Evolutionary conservation across 805 yeast species (phyloP).

Genomic region (Saccharomycopsis babjevae): DNA sequence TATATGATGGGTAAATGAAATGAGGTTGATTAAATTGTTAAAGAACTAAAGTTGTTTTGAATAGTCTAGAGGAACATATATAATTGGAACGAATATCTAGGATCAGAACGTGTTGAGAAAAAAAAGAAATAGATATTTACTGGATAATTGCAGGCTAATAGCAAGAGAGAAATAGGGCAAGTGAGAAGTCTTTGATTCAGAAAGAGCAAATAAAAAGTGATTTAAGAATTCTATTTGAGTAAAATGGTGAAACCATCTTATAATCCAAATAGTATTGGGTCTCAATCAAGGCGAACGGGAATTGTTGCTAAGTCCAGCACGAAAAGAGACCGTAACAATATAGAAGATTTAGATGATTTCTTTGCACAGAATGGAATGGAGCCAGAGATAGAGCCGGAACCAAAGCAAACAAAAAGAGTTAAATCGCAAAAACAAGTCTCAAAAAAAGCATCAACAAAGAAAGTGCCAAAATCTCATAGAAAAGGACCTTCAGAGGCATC

Average conservation of each 20-base stretch:
- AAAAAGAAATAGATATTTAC: too few relatives aligned
- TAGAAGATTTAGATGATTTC: slow-evolving; percentile 64
- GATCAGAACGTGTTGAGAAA: too few relatives aligned
- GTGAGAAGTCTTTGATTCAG: too few relatives aligned
- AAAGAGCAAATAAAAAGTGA: too few relatives aligned
- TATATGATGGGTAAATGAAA: too few relatives aligned
- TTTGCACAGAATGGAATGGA: slow-evolving; percentile 38
- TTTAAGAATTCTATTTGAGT: background rate
- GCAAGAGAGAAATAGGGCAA: too few relatives aligned
- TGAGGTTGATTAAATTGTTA: too few relatives aligned
- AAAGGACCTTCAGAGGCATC: background rate
- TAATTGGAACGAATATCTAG: too few relatives aligned
- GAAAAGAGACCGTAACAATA: slow-evolving; percentile 45
- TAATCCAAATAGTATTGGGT: slow-evolving; percentile 34
- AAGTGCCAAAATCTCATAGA: slow-evolving; percentile 6
- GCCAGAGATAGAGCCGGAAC: slow-evolving; percentile 5
- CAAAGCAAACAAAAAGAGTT: slow-evolving; percentile 16
- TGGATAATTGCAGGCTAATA: too few relatives aligned
- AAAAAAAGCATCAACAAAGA: slow-evolving; percentile 5
- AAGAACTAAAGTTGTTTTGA: too few relatives aligned
- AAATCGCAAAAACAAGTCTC: slow-evolving; percentile 3
- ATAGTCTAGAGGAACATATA: too few relatives aligned
- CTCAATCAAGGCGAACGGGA: slow-evolving; percentile 59
- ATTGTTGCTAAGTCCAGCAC: slow-evolving; percentile 37
- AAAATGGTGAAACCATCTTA: background rate